phyloP scores from a whole-genome alignment of 805 yeast genomes.

The Myxozyma kluyveri region DNA sequence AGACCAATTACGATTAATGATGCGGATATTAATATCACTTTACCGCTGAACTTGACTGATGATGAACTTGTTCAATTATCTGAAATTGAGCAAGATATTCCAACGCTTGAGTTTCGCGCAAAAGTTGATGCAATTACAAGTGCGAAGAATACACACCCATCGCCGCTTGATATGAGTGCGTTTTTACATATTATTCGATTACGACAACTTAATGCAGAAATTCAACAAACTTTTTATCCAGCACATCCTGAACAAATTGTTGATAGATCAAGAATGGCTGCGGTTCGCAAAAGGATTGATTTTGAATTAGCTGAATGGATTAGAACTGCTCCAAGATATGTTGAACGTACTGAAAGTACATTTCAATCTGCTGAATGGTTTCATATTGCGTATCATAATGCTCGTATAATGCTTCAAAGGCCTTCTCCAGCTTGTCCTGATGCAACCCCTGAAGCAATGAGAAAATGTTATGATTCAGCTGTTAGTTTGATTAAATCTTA shows the following conservation, averaged over 20 bases:
- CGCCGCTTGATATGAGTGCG: constrained; percentile 63
- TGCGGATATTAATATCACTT: constrained; percentile 62
- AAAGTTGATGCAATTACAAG: not conserved
- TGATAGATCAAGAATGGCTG: constrained; percentile 38
- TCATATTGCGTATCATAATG: constrained; percentile 57
- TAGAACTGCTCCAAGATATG: constrained; percentile 50
- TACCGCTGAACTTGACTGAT: constrained; percentile 63
- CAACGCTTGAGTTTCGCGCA: constrained; percentile 2
- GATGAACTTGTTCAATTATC: constrained; percentile 8
- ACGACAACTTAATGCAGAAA: constrained; percentile 71
- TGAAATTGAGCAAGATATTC: constrained; percentile 7
- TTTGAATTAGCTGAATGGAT: constrained; percentile 61
- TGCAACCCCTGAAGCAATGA: constrained; percentile 51
- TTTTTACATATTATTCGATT: constrained; percentile 63
- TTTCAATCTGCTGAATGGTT: constrained; percentile 61
- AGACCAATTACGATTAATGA: constrained; percentile 86
- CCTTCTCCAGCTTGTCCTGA: constrained; percentile 66
- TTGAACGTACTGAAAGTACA: constrained; percentile 61
- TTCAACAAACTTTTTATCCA: constrained; percentile 62
- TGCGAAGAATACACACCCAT: not conserved
- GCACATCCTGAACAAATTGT: constrained; percentile 60
- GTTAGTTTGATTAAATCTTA: constrained; percentile 63
- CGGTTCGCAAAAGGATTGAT: constrained; percentile 58
- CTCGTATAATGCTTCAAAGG: constrained; percentile 59
- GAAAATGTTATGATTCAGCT: constrained; percentile 57